Percentiles rank a stretch among this genome's conserved stretches.
These are phyloP conservation scores for Xylogone sp. DNA, from an alignment of 2,329 filamentous ascomycete genomes.

Conservation along the genomic window DNA sequence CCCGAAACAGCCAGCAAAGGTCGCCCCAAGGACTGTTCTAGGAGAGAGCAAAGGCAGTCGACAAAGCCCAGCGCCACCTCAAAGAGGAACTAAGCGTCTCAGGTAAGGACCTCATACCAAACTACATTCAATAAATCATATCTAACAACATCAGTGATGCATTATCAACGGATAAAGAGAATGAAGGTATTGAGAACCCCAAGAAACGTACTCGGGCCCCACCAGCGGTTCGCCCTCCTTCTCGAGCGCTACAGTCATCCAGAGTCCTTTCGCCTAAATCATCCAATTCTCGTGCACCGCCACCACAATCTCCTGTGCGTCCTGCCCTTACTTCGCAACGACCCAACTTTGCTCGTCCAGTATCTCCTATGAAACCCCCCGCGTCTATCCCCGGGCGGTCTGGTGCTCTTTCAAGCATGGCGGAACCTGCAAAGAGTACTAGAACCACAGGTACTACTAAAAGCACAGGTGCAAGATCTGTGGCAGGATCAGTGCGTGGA, in stretches of 20 bases:
- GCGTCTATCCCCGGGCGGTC: slow-evolving; percentile 31
- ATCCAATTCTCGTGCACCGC: slow-evolving; percentile 62
- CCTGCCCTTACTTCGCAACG: slow-evolving; percentile 47
- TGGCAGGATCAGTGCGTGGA: slow-evolving; percentile 17
- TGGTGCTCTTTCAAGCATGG: slow-evolving; percentile 51
- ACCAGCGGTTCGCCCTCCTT: slow-evolving; percentile 31
- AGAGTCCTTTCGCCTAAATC: slow-evolving; percentile 67
- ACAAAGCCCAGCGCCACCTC: slow-evolving; percentile 20
- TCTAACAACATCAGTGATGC: slow-evolving; percentile 50
- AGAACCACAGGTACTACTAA: slow-evolving; percentile 35
- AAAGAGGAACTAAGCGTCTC: slow-evolving; percentile 41
- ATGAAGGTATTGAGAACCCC: slow-evolving; percentile 60
- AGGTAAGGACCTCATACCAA: slow-evolving; percentile 43
- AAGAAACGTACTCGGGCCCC: slow-evolving; percentile 56
- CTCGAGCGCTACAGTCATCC: slow-evolving; percentile 41
- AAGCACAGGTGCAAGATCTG: slow-evolving; percentile 8
- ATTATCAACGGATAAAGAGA: slow-evolving; percentile 73
- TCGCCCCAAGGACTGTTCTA: slow-evolving; percentile 21
- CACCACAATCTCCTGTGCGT: slow-evolving; percentile 22
- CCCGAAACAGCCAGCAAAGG: slow-evolving; percentile 8
- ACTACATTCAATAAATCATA: not conserved
- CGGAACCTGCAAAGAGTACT: slow-evolving; percentile 56
- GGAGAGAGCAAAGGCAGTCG: slow-evolving; percentile 18
- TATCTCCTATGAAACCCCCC: slow-evolving; percentile 57
- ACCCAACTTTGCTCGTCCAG: slow-evolving; percentile 52